phyloP scores from a whole-genome alignment of 164 flowering plant genomes.

The Aristolochia fimbriata region DNA sequence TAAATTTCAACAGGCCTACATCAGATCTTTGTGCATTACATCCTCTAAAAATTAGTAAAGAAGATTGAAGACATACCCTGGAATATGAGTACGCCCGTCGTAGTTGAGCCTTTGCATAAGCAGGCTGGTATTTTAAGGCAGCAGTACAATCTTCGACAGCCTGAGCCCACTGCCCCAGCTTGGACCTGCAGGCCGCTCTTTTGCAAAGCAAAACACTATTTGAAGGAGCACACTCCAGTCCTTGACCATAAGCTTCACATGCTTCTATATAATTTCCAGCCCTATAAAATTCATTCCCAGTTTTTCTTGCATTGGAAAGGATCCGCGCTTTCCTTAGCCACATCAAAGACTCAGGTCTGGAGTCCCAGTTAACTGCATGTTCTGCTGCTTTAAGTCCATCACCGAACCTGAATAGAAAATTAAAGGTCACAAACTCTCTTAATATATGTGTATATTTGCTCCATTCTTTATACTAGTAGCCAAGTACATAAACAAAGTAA shows the following conservation, averaged over 20 bases:
- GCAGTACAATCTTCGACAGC: constrained; percentile 61
- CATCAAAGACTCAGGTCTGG: constrained; percentile 37
- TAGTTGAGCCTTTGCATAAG: constrained; percentile 52
- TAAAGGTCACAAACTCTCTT: too few species aligned
- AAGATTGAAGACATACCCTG: constrained; percentile 27
- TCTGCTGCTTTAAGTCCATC: constrained; percentile 48
- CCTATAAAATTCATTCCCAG: constrained; percentile 60
- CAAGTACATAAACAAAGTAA: too few species aligned
- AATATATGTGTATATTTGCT: too few species aligned
- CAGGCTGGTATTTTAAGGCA: constrained; percentile 45
- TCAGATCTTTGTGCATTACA: not conserved
- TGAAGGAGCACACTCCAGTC: constrained; percentile 49
- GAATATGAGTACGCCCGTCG: constrained; percentile 63
- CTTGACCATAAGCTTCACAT: constrained; percentile 46
- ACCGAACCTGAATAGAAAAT: constrained; percentile 35
- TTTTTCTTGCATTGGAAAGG: constrained; percentile 44
- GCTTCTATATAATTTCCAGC: constrained; percentile 43
- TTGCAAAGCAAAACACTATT: constrained; percentile 61
- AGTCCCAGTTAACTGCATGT: constrained; percentile 45
- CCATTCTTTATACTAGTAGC: too few species aligned
- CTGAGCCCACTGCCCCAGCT: constrained; percentile 47
- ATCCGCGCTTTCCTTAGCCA: constrained; percentile 39
- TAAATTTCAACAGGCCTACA: too few species aligned
- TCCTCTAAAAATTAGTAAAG: not conserved
- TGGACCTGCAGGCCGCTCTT: constrained; percentile 58